phyloP scores from a whole-genome alignment of 768 basidiomycete species.

The Hirschioporus abietinus region DNA sequence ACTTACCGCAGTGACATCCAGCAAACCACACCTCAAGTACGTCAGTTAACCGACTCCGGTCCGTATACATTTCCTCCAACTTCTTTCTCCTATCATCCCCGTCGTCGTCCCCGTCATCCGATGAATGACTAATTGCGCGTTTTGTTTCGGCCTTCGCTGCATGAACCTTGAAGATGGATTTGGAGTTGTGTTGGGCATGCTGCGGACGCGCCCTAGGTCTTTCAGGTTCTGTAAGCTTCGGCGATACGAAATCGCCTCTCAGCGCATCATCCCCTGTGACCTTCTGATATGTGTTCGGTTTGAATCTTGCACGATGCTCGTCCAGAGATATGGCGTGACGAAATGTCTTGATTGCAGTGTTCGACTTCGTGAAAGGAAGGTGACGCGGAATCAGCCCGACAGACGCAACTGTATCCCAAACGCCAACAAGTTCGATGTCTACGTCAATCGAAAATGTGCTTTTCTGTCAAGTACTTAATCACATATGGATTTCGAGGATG shows the following conservation, averaged over 20 bases:
- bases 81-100: constrained; percentile 19
- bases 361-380: constrained; percentile 62
- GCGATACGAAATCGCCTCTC: not conserved
- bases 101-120: constrained; percentile 7
- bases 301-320: constrained; percentile 59
- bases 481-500: not conserved
- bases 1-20: constrained; percentile 65
- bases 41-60: constrained; percentile 37
- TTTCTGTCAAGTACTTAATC: constrained; percentile 29
- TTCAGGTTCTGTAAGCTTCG: not conserved
- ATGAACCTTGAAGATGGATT: not conserved
- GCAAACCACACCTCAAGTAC: constrained; percentile 80
- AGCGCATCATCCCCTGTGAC: not conserved
- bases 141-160: not conserved
- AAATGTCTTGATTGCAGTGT: constrained; percentile 56
- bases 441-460: constrained; percentile 73
- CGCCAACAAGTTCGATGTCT: constrained; percentile 66
- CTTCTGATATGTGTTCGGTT: constrained; percentile 21
- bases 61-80: constrained; percentile 37
- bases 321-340: constrained; percentile 69
- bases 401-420: constrained; percentile 72
- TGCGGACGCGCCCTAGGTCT: not conserved
- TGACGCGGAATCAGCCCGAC: constrained; percentile 62
- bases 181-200: not conserved
- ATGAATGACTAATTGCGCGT: not conserved